Evolutionary conservation across 305 asterid species (phyloP).

Genomic region (Salvia sclarea): DNA sequence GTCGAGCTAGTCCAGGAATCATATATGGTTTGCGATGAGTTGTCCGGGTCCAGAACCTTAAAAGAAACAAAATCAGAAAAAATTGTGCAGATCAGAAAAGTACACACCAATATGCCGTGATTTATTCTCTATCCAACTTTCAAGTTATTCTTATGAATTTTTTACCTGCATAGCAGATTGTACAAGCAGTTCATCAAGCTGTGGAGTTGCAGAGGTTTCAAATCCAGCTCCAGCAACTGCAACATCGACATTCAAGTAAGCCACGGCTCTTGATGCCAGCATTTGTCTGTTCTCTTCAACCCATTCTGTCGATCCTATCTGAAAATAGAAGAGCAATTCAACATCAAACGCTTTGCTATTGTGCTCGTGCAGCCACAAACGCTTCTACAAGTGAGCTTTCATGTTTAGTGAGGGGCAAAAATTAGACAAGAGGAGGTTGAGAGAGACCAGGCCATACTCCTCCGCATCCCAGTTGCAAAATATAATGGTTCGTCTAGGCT

Average conservation of each 20-base stretch:
- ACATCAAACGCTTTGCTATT: neutral
- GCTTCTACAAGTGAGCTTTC: neutral
- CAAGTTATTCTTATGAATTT: conserved; percentile 4
- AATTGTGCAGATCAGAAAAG: neutral
- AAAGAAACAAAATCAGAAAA: conserved; percentile 11
- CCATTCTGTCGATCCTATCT: conserved; percentile 93
- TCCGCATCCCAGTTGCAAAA: conserved; percentile 94
- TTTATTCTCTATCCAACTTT: neutral
- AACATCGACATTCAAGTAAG: conserved; percentile 77
- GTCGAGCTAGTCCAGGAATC: conserved; percentile 69
- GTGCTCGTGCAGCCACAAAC: no score
- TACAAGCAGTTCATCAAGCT: conserved; percentile 71
- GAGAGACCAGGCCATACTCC: conserved; percentile 85
- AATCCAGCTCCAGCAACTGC: conserved; percentile 75
- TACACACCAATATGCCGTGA: neutral
- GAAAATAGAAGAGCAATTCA: conserved; percentile 28
- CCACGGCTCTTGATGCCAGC: conserved; percentile 64
- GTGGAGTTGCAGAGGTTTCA: conserved; percentile 72
- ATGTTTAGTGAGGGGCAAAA: neutral
- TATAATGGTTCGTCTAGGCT: conserved; percentile 75
- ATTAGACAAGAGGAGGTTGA: conserved; percentile 31
- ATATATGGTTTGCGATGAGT: conserved; percentile 76
- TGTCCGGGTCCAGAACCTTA: conserved; percentile 79
- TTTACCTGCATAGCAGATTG: conserved; percentile 70
- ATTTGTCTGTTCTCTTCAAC: conserved; percentile 90